Conservation (phyloP, 2,329 filamentous ascomycete species). For the Hypoxylon sp. region DNA sequence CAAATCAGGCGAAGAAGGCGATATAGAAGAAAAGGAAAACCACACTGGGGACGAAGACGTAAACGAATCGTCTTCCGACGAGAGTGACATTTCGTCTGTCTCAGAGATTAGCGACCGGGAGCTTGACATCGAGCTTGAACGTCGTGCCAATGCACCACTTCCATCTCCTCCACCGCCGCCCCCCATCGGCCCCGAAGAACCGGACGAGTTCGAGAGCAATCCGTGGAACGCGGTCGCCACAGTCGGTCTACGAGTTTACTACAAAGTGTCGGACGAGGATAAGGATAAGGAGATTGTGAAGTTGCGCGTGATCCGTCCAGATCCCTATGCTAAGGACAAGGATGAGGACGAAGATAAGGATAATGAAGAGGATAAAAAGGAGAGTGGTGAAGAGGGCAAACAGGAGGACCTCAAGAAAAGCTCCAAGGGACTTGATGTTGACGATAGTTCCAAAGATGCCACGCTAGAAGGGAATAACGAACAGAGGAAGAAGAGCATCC, state of each 20-base stretch:
- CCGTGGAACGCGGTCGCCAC: conserved; percentile 76
- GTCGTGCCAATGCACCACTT: conserved; percentile 42
- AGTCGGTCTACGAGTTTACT: conserved; percentile 73
- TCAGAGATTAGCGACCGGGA: conserved; percentile 60
- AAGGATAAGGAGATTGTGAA: conserved; percentile 56
- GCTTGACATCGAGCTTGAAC: conserved; percentile 55
- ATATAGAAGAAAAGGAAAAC: conserved; percentile 3
- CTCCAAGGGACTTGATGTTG: conserved; percentile 56
- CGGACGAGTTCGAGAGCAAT: conserved; percentile 68
- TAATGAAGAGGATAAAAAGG: conserved; percentile 44
- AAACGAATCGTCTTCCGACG: conserved; percentile 42
- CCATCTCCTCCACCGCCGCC: conserved; percentile 52
- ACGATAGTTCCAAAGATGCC: conserved; percentile 56
- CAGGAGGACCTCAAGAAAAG: conserved; percentile 56
- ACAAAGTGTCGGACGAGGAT: conserved; percentile 60
- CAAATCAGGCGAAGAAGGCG: neutral
- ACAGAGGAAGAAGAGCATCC: conserved; percentile 53
- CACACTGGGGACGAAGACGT: conserved; percentile 42
- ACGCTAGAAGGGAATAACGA: conserved; percentile 52
- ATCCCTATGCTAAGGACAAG: conserved; percentile 53
- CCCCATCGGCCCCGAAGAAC: conserved; percentile 61
- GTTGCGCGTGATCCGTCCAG: conserved; percentile 60
- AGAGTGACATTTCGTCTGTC: conserved; percentile 55
- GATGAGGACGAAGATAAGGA: conserved; percentile 48
- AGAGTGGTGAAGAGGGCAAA: conserved; percentile 45